Evolutionary conservation across 2,329 filamentous ascomycete species (phyloP), one percentile per base, ranked within the genome.

Genomic region (Aspergillus intermedius): DNA sequence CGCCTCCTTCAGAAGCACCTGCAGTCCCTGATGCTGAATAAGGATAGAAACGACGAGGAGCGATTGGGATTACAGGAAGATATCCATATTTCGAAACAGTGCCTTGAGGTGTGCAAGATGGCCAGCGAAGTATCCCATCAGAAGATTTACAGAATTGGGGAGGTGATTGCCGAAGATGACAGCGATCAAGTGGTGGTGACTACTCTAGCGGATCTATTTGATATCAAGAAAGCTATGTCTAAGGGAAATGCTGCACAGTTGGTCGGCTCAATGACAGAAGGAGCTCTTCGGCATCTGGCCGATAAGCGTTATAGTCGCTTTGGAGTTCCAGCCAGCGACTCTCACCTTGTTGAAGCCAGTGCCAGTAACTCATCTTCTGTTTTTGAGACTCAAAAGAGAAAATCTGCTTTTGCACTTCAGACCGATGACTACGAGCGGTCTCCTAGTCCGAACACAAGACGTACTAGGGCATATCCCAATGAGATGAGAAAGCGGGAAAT

Each of bases 171-270:
- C 42, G 65, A 72, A 41, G 60, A 52, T 21, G 60, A 70, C 45
- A 68, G 66, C 52, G 65, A 71, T 58, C 67, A 72, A 59, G 60
- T 72, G 25, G 64, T 74, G 49, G 60, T 74, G 48, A 72, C 62
- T 49, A 72, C 69, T 51, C 54, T 70, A 49, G 68, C 68, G 35
- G 70, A 72, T 61, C 58, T 73, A 45, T 73, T 74, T 48, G 60
- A 72, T 52, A 58, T 73, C 45, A 64, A 58, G 49, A 71, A 67
- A 56, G 68, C 63, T 32, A 44, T 56, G 46, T 64, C 68, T 5
- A 67, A 55, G 50, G 59, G 51, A 23, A 62, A 60, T 22, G 70
- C 68, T 42, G 60, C 61, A 34, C 64, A 71, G 48, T 50, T 70
- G 44, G 55, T 72, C 49, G 66, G 69, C 19, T 71, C 64, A 48